Conservation (phyloP, 2,329 filamentous ascomycete species). For the Phoma sp. region DNA sequence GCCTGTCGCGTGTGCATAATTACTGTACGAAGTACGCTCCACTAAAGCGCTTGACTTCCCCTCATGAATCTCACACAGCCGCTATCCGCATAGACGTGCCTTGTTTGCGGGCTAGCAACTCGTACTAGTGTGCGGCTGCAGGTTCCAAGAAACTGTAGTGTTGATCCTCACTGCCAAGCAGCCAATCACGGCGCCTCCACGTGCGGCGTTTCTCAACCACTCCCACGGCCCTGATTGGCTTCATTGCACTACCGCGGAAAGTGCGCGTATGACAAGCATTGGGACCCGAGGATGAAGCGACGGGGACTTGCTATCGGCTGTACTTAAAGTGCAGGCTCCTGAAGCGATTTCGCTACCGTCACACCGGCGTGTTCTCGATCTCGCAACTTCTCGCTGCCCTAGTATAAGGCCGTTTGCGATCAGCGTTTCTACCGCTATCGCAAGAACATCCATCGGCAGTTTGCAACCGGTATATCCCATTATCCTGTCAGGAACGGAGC, state of each 20-base stretch:
- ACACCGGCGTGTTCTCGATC: neutral
- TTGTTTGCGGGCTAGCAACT: neutral
- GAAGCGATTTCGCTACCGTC: neutral
- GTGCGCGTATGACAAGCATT: constrained; percentile 12
- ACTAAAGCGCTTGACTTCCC: neutral
- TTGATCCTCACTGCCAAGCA: neutral
- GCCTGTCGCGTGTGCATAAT: neutral
- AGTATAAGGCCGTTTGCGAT: neutral
- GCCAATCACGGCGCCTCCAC: constrained; percentile 12
- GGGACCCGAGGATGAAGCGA: neutral
- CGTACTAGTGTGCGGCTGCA: neutral
- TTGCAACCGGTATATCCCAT: neutral
- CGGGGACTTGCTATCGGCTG: neutral
- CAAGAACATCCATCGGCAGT: neutral
- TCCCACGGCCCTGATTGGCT: constrained; percentile 10
- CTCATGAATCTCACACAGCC: neutral
- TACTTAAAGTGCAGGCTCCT: constrained; percentile 9
- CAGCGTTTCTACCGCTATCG: neutral
- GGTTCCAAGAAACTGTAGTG: neutral
- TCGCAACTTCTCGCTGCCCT: neutral
- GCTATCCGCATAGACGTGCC: neutral
- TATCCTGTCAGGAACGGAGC: neutral
- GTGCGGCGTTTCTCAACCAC: constrained; percentile 1
- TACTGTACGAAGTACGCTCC: neutral
- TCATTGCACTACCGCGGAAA: neutral